Evolutionary conservation across 148 eudicot species (phyloP), one percentile per base, ranked within the genome.

Genomic region (Drosera capensis): DNA sequence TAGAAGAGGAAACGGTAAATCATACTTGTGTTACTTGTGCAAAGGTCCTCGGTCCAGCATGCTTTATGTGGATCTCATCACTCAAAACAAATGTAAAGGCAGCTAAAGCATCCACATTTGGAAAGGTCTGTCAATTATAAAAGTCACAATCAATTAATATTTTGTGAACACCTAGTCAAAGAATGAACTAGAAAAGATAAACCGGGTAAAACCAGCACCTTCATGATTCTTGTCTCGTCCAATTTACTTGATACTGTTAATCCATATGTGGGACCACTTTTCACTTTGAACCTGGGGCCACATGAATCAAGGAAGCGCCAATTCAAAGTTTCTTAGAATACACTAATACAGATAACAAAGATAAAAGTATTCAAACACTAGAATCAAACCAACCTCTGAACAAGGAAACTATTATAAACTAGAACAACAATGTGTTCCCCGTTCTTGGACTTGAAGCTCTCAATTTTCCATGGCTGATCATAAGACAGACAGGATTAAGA

Each of bases 21-120:
- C 87, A 65, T 70, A 90, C 99, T 68, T 84, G 99, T 20, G 61
- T 76, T 71, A 71, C 78, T 65, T 48, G 76, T 36, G 67, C 69
- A 56, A 84, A 59, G 55, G 68, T 71, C 65, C 43, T 65, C 43
- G 65, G 48, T 43, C 93, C 86, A 31, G 63, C 43, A 57, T 65
- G 68, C 43, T 64, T 71, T 62, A 53, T 55, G 28, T 54, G 40
- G 28, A 46, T 46, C 38, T 68, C 67, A 46, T 72, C 66, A 60
- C 68, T 52, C 20, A 80, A 71, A 37, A 68, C 78, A 70, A 65
- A 90, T 23, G 68, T 55, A 56, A 84, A 84, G 20, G 93, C 95
- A 62, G 62, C 60, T 60, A 40, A 52, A 51, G 71, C 88, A 73
- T 81, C 84, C 65, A 75, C 70, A 60, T 58, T 72, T 45, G 61